Base-by-base conservation (phyloP, 768 basidiomycete species). In the Goffeauzyma gilvescens region DNA sequence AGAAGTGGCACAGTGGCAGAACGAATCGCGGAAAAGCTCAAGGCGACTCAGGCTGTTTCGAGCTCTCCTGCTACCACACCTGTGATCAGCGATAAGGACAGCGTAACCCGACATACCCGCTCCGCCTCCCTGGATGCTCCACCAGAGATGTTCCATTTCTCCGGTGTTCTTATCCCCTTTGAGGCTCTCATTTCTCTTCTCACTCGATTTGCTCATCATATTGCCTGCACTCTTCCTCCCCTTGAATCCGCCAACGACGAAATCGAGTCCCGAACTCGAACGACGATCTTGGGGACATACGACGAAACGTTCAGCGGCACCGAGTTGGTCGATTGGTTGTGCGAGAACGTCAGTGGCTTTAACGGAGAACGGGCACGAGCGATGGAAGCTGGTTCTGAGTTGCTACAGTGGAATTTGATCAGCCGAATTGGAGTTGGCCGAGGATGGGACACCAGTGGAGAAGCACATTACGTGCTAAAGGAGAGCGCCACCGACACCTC, bases 251-350 rank as follows among this genome's bases (percentile, higher is more conserved):
- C 23, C 24, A 23, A 26, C 9, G 23, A 25, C 5, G 23, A 38
- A 14, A 21, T 38, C 27, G 2, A 9, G 23, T 18, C 7, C 23
- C 42, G 59, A 30, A 55, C 55, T 30, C 45, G 57, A 22, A 53
- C 42, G 28, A 58, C 58, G 8, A 57, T 63, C 28, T 46, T 63
- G 8, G 62, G 59, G 0, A 60, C 55, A 6, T 61, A 58, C 38
- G 58, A 76, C 22, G 79, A 83, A 44, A 78, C 79, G 45, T 89
- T 90, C 64, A 76, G 75, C 13, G 87, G 87, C 22, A 84, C 85
- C 31, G 86, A 90, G 50, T 78, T 93, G 50, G 80, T 79, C 7
- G 70, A 72, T 4, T 93, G 85, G 85, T 63, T 93, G 43, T 75
- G 75, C 44, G 73, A 71, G 44, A 77, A 81, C 49, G 76, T 48